These are phyloP conservation scores for Ceratobasidium sp. DNA, from an alignment of 1,284 basidiomycete species.

Conservation along the genomic window DNA sequence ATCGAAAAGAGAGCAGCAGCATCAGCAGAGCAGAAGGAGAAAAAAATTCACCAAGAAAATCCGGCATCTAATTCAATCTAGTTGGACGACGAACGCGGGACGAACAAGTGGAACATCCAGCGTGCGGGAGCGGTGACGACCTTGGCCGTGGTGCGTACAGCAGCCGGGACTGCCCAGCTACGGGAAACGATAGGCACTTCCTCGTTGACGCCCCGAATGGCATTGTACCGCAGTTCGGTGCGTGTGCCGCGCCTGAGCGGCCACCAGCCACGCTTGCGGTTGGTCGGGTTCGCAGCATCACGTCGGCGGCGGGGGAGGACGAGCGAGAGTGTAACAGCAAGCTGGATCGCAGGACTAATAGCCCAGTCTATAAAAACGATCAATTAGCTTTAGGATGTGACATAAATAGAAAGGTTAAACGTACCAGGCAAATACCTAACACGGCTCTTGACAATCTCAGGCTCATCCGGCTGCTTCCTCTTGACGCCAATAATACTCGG, in stretches of 20 bases:
- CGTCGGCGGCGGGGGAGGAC: conserved; percentile 41
- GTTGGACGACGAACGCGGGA: conserved; percentile 34
- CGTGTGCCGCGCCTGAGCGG: conserved; percentile 34
- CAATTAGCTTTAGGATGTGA: no score
- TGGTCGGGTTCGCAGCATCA: conserved; percentile 35
- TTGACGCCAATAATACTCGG: conserved; percentile 44
- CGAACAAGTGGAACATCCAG: conserved; percentile 41
- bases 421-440: conserved; percentile 42
- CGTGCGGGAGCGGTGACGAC: conserved; percentile 40
- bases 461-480: conserved; percentile 42
- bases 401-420: background rate
- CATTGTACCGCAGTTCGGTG: conserved; percentile 42
- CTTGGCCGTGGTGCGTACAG: conserved; percentile 38
- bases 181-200: conserved; percentile 35
- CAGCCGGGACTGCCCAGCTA: conserved; percentile 36
- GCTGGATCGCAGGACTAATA: conserved; percentile 42
- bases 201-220: conserved; percentile 42
- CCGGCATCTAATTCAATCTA: conserved; percentile 1
- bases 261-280: conserved; percentile 37
- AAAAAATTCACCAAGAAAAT: background rate
- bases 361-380: no score
- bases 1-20: conserved; percentile 16
- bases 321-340: conserved; percentile 36
- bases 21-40: background rate
- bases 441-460: conserved; percentile 20